These are phyloP conservation scores for Globisporangium recalcitrans DNA, from an alignment of 352 stramenopile genomes.

Conservation along the genomic window DNA sequence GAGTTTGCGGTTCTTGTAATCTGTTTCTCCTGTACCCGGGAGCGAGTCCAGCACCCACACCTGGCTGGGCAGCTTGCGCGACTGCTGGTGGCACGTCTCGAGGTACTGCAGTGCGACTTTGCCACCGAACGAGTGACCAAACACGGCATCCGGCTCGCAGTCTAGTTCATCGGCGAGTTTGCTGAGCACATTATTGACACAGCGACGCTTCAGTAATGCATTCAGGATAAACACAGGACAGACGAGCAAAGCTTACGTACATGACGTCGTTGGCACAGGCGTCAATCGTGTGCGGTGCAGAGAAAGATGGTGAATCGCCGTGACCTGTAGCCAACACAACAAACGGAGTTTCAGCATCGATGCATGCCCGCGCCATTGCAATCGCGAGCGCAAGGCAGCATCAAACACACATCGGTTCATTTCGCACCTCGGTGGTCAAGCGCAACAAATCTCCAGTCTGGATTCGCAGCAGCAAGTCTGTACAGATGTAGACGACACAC, in stretches of 20 bases:
- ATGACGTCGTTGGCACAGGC: slow-evolving; percentile 67
- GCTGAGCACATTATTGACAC: slow-evolving; percentile 21
- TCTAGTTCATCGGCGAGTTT: slow-evolving; percentile 44
- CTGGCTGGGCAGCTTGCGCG: slow-evolving; percentile 36
- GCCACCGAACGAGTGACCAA: slow-evolving; percentile 76
- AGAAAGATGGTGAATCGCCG: slow-evolving; percentile 68
- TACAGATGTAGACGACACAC: no score
- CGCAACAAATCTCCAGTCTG: slow-evolving; percentile 62
- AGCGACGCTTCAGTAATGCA: background rate
- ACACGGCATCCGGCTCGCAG: slow-evolving; percentile 49
- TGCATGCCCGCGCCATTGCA: background rate
- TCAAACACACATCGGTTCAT: background rate
- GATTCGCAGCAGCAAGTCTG: slow-evolving; percentile 55
- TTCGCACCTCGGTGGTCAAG: slow-evolving; percentile 60
- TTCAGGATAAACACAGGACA: background rate
- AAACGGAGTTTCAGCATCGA: background rate
- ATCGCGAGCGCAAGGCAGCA: background rate
- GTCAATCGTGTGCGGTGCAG: slow-evolving; percentile 49
- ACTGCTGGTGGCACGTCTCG: slow-evolving; percentile 40
- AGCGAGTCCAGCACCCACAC: slow-evolving; percentile 73
- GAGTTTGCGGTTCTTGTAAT: slow-evolving; percentile 58
- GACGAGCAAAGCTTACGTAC: slow-evolving; percentile 23
- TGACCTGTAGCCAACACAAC: slow-evolving; percentile 31
- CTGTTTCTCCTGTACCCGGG: slow-evolving; percentile 49
- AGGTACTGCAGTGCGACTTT: slow-evolving; percentile 77